These are phyloP conservation scores for Pleurozium schreberi DNA, from an alignment of 225 moss, liverwort and hornwort genomes.

Conservation along the genomic window DNA sequence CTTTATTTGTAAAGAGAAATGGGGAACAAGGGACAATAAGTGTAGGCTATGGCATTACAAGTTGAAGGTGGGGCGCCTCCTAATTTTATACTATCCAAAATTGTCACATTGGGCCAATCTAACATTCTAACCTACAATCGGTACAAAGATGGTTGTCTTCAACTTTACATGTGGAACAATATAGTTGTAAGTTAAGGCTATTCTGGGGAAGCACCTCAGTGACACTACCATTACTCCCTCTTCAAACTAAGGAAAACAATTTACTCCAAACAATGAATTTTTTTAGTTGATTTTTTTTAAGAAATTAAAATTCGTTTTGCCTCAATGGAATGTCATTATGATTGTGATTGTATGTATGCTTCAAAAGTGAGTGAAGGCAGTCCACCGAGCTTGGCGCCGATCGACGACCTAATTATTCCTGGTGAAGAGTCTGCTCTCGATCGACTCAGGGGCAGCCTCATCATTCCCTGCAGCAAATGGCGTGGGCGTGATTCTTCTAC, in stretches of 20 bases:
- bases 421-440: neutral
- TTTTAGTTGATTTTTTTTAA: neutral
- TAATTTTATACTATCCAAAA: neutral
- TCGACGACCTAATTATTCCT: neutral
- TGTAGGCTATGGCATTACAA: accelerated
- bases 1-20: neutral
- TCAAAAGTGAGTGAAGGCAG: neutral
- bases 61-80: neutral
- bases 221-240: neutral
- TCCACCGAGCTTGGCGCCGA: neutral
- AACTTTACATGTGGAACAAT: neutral
- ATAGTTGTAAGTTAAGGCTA: neutral
- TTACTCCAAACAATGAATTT: neutral
- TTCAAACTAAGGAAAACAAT: neutral
- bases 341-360: neutral
- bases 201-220: too few relatives aligned
- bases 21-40: neutral
- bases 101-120: neutral
- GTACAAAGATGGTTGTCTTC: too few relatives aligned
- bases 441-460: neutral
- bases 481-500: neutral
- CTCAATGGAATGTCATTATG: neutral
- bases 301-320: neutral
- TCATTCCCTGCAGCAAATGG: neutral
- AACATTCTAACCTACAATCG: too few relatives aligned